Evolutionary conservation across 1,139 yeast genomes (phyloP).

Genomic region (Ashbya aceris): DNA sequence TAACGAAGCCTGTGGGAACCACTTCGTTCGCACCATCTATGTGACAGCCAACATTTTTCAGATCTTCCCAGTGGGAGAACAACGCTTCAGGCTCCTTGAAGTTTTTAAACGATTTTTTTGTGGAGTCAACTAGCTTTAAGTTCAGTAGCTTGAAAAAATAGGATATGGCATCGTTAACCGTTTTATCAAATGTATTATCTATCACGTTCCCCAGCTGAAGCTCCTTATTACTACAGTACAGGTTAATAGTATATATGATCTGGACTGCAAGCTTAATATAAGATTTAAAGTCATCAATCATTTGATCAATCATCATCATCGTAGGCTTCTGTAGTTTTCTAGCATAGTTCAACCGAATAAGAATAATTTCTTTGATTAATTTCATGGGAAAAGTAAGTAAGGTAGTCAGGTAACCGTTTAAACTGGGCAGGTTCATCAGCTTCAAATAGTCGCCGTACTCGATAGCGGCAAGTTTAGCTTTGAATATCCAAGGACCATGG

Average conservation of each 20-base stretch:
- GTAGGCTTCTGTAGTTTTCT: conserved; percentile 76
- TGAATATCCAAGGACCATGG: conserved; percentile 47
- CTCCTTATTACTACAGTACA: conserved; percentile 41
- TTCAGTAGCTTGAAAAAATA: conserved; percentile 65
- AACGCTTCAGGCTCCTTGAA: conserved; percentile 89
- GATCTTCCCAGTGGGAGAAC: conserved; percentile 66
- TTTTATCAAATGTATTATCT: conserved; percentile 61
- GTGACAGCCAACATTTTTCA: conserved; percentile 63
- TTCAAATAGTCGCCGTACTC: conserved; percentile 55
- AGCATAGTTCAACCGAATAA: conserved; percentile 69
- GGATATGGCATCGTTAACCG: conserved; percentile 64
- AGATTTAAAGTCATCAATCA: conserved; percentile 75
- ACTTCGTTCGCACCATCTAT: conserved; percentile 81
- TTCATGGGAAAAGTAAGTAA: conserved; percentile 73
- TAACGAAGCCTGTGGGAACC: conserved; percentile 67
- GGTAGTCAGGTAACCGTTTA: conserved; percentile 50
- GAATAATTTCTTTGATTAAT: conserved; percentile 71
- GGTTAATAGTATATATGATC: conserved; percentile 60
- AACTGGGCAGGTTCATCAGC: conserved; percentile 66
- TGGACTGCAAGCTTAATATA: conserved; percentile 71
- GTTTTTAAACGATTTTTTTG: conserved; percentile 65
- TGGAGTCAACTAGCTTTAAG: conserved; percentile 69
- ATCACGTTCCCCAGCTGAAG: conserved; percentile 43
- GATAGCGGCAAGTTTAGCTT: conserved; percentile 66
- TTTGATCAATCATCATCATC: conserved; percentile 92